These are phyloP conservation scores for Hemileccinum impolitum DNA, from an alignment of 768 basidiomycete genomes.

Conservation along the genomic window DNA sequence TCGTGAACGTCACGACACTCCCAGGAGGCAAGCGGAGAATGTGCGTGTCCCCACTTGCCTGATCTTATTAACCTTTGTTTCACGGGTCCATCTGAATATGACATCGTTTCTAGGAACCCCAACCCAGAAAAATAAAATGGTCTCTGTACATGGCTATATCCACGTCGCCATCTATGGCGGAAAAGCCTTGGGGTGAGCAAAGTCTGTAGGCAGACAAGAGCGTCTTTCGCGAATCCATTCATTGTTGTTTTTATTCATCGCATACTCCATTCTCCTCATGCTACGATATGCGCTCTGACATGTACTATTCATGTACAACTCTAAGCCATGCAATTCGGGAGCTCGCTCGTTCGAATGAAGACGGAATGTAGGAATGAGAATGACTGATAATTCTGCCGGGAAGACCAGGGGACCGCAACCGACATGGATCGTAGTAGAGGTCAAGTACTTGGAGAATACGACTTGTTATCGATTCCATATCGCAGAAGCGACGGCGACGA, in stretches of 20 bases:
- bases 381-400: too few species aligned
- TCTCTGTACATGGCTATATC: conserved; percentile 3
- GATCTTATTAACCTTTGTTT: conserved; percentile 82
- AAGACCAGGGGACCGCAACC: too few species aligned
- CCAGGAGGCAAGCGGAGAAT: conserved; percentile 94
- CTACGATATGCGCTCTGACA: conserved; percentile 22
- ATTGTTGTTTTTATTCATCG: conserved; percentile 10
- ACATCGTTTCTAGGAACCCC: conserved; percentile 21
- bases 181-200: conserved; percentile 12
- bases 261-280: conserved; percentile 15
- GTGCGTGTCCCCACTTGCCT: conserved; percentile 55
- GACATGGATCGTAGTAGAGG: too few species aligned
- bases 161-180: conserved; percentile 13
- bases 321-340: background rate
- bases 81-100: conserved; percentile 22
- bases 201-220: conserved; percentile 5
- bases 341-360: too few species aligned
- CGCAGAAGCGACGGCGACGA: conserved; percentile 60
- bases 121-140: conserved; percentile 7
- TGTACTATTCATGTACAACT: conserved; percentile 16
- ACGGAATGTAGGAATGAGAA: too few species aligned
- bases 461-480: conserved; percentile 40
- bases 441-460: too few species aligned
- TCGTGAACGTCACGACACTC: conserved; percentile 90
- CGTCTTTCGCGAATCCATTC: conserved; percentile 4